Conservation (phyloP, 2,329 filamentous ascomycete species). For the Neurospora sp. region DNA sequence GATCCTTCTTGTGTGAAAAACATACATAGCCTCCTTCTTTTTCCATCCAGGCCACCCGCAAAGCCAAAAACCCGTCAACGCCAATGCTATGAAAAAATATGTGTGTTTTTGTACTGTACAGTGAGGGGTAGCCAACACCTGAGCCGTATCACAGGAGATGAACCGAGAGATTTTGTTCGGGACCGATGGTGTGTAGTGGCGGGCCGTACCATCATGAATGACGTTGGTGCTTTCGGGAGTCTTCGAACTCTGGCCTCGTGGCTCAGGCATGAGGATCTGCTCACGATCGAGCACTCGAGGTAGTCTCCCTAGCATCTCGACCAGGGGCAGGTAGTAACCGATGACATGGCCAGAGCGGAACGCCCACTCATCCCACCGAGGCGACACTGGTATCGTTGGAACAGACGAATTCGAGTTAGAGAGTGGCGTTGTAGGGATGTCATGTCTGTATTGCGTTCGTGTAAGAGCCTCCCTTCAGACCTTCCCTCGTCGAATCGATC, state of each 20-base stretch:
- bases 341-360: no score
- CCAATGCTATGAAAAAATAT: slow-evolving; percentile 12
- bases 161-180: not conserved
- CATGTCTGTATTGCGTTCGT: no score
- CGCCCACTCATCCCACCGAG: no score
- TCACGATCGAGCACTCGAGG: no score
- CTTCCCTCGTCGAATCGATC: no score
- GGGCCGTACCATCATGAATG: not conserved
- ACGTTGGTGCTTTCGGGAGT: not conserved
- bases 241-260: not conserved
- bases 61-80: slow-evolving; percentile 9
- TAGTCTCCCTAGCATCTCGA: no score
- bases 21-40: not conserved
- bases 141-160: not conserved
- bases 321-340: no score
- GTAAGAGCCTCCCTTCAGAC: no score
- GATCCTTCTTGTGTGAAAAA: not conserved
- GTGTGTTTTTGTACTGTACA: slow-evolving; percentile 9
- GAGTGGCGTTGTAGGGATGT: no score
- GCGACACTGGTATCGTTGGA: no score
- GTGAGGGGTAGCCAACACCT: not conserved
- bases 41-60: slow-evolving; percentile 3
- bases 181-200: not conserved
- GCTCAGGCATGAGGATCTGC: not conserved
- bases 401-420: no score